Percentiles rank a stretch among this genome's conserved stretches.
Conservation (phyloP, 129 eudicot genomes). For the Sambucus nigra region DNA sequence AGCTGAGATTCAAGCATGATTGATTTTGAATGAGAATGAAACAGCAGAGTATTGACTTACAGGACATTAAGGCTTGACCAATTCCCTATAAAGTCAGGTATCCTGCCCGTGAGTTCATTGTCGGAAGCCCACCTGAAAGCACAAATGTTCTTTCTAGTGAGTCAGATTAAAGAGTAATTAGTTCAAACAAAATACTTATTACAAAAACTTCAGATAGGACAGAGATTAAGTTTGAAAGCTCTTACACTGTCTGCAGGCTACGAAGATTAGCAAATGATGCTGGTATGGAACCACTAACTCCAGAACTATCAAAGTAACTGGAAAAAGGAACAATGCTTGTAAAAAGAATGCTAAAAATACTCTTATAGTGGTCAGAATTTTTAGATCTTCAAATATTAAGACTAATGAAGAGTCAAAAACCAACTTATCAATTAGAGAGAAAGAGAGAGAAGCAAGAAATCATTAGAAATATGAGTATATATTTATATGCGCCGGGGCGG, state of each 20-base stretch:
- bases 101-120: conserved; percentile 48
- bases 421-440: too few species aligned
- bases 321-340: conserved; percentile 10
- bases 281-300: conserved; percentile 72
- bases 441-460: neutral
- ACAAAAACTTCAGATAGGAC: neutral
- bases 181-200: neutral
- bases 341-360: neutral
- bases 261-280: conserved; percentile 48
- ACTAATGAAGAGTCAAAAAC: neutral
- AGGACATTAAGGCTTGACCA: conserved; percentile 42
- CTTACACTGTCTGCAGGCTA: conserved; percentile 52
- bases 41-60: conserved; percentile 25
- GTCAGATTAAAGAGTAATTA: neutral
- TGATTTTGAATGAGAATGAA: neutral
- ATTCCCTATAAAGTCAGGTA: conserved; percentile 72
- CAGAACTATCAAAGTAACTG: conserved; percentile 74
- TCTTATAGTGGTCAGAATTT: too few species aligned
- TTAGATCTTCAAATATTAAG: neutral
- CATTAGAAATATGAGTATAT: too few species aligned
- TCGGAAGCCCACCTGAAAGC: conserved; percentile 59
- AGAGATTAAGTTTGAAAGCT: conserved; percentile 6
- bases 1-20: neutral
- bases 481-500: too few species aligned
- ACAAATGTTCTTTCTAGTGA: conserved; percentile 6